Evolutionary conservation across 352 stramenopile species (phyloP), one percentile per base, ranked within the genome.

Genomic region (Phytophthora sojae): DNA sequence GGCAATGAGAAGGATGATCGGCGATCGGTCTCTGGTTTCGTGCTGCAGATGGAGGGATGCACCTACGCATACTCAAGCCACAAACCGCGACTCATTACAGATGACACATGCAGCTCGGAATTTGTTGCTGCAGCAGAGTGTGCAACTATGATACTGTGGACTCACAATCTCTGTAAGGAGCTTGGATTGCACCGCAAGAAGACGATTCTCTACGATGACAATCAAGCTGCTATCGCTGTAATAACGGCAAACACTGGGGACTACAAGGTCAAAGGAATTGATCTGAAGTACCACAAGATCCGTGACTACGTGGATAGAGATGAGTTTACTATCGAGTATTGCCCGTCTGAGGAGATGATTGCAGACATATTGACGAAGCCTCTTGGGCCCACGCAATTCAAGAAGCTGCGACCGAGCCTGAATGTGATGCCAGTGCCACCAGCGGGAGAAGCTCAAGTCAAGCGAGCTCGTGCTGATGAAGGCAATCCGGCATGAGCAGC

Each of bases 271-370:
- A 42, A 42, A 14, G 32, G 32, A 42, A 42, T 42, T 15, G 26
- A 61, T 58, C 52, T 58, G 11, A 58, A 45, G 25, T 58, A 45
- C 45, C 25, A 45, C 52, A 44, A 58, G n/a, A 25, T 58, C 4
- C 52, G 52, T 15, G 29, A 58, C 14, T 45, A 44, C 14, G 12
- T 26, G 23, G 26, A 58, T 0, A n/a, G n/a, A 12, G 9, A 58
- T 3, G 61, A 66, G 12, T 66, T 58, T 44, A 35, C 8, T 54
- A 29, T 58, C n/a, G 21, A 59, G 21, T 59, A 59, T 15, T 66
- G 32, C 12, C 30, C 30, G 14, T 59, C 49, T 29, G 49, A 66
- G 23, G 59, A 53, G 0, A 59, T 66, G 59, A 42, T 42, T 14
- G 32, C 32, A 12, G 32, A 42, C 9, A 42, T 42, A 15, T 14